Percentiles rank a stretch among this genome's conserved stretches.
These are phyloP conservation scores for Neoconidiobolus thromboides DNA, from an alignment of 371 early-diverging fungal genomes.

Conservation along the genomic window DNA sequence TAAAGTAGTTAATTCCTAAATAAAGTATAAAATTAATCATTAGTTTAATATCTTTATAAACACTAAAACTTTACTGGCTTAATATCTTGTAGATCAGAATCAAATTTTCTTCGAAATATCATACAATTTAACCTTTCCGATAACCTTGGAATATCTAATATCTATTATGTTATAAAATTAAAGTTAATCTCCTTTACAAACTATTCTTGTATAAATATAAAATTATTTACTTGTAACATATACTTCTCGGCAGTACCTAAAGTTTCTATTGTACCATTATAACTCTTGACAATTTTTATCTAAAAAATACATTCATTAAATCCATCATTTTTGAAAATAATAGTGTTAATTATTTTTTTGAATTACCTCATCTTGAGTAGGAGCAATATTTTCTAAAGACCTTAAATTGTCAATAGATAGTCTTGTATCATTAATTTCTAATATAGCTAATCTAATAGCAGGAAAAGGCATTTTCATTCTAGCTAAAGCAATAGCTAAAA, in stretches of 20 bases:
- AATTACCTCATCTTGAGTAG: slow-evolving; percentile 33
- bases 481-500: slow-evolving; percentile 41
- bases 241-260: slow-evolving; percentile 14
- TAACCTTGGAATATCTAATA: slow-evolving; percentile 49
- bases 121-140: slow-evolving; percentile 45
- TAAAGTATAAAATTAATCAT: too few species aligned
- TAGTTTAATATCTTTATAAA: too few species aligned
- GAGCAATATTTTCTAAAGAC: slow-evolving; percentile 34
- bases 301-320: too few species aligned
- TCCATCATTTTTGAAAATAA: too few species aligned
- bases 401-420: slow-evolving; percentile 31
- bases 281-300: slow-evolving; percentile 8
- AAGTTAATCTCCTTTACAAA: too few species aligned
- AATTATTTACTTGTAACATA: slow-evolving; percentile 1
- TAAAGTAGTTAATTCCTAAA: slow-evolving; percentile 9
- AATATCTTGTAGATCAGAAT: slow-evolving; percentile 47
- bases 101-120: slow-evolving; percentile 47
- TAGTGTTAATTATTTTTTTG: too few species aligned
- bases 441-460: slow-evolving; percentile 41
- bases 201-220: too few species aligned
- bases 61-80: slow-evolving; percentile 11
- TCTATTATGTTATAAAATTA: neutral
- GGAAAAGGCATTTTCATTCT: slow-evolving; percentile 39
- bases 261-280: slow-evolving; percentile 3
- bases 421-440: slow-evolving; percentile 37